These are phyloP conservation scores for Linaria vulgaris DNA, from an alignment of 257 asterid species.

Conservation along the genomic window DNA sequence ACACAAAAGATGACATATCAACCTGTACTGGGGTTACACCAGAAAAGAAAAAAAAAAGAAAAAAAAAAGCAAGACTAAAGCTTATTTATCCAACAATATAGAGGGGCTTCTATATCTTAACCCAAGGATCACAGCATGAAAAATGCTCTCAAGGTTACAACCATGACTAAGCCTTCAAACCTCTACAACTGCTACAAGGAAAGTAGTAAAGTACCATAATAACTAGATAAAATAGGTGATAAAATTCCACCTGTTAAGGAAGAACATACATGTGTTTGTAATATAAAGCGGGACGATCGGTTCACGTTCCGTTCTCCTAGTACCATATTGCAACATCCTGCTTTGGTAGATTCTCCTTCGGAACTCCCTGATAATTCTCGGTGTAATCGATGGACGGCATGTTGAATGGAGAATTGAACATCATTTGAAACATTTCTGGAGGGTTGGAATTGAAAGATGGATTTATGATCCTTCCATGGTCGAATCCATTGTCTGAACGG, in stretches of 20 bases:
- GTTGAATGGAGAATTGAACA: conserved; percentile 66
- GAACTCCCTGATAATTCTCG: conserved; percentile 29
- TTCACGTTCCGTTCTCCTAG: conserved; percentile 16
- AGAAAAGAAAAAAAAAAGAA: conserved; percentile 6
- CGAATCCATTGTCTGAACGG: conserved; percentile 35
- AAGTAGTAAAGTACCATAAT: background rate
- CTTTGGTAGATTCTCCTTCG: conserved; percentile 40
- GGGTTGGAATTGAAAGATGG: conserved; percentile 46
- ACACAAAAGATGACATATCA: conserved; percentile 16
- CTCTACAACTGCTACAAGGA: conserved; percentile 20
- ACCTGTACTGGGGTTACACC: conserved; percentile 24
- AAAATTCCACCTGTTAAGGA: background rate
- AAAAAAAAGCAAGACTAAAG: conserved; percentile 24
- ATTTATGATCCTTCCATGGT: conserved; percentile 44
- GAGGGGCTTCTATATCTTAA: conserved; percentile 22
- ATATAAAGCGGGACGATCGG: conserved; percentile 17
- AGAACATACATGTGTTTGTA: conserved; percentile 13
- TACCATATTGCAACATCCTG: conserved; percentile 61
- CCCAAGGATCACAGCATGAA: conserved; percentile 11
- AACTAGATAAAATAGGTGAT: conserved; percentile 12
- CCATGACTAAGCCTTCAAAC: conserved; percentile 25
- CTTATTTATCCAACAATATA: conserved; percentile 31
- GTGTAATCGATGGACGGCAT: conserved; percentile 38
- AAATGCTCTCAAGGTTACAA: conserved; percentile 37
- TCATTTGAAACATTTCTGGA: conserved; percentile 49